Percentiles rank a stretch among this genome's conserved stretches.
These are phyloP conservation scores for Lagerstroemia speciosa DNA, from an alignment of 345 rosid genomes.

Conservation along the genomic window DNA sequence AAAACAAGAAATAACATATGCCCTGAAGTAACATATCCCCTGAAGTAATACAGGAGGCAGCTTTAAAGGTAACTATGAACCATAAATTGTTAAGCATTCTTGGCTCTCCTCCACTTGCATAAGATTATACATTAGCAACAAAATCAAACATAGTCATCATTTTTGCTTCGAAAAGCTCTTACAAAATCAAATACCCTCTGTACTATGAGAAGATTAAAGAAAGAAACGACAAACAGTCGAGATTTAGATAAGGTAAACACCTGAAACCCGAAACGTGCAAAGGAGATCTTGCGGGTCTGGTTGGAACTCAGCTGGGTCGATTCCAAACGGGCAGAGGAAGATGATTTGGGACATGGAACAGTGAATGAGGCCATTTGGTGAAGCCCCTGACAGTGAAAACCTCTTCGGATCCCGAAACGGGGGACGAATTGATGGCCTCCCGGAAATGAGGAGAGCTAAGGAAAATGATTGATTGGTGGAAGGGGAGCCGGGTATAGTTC, in stretches of 20 bases:
- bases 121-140: background rate
- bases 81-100: background rate
- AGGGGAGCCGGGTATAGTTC: background rate
- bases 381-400: background rate
- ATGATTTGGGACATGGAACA: slow-evolving; percentile 56
- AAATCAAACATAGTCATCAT: background rate
- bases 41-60: background rate
- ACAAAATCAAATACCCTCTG: background rate
- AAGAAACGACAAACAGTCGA: background rate
- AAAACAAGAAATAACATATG: no score
- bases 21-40: no score
- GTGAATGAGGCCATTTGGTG: slow-evolving; percentile 49
- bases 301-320: slow-evolving; percentile 24
- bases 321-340: slow-evolving; percentile 31
- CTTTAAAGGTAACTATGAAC: background rate
- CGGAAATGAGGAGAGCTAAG: background rate
- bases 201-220: no score
- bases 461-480: background rate
- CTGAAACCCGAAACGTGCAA: slow-evolving; percentile 20
- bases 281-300: slow-evolving; percentile 19
- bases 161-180: background rate
- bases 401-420: background rate
- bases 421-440: no score
- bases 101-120: background rate
- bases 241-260: background rate